Evolutionary conservation across 495 filamentous ascomycete species (phyloP).

Genomic region (Talaromyces trachyspermus): DNA sequence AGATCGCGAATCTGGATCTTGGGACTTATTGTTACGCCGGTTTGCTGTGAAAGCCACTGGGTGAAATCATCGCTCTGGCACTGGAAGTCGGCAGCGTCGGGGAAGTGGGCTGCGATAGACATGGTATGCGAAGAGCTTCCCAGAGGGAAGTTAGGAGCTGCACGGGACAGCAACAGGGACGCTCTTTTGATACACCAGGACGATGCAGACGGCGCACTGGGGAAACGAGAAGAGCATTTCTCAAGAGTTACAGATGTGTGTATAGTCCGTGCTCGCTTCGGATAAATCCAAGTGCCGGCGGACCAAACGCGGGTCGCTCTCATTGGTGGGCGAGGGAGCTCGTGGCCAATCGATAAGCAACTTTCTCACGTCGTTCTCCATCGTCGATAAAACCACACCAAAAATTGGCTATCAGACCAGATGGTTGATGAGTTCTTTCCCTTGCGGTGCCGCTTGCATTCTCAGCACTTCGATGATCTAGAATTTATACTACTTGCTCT

Average conservation of each 20-base stretch:
- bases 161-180: constrained; percentile 4
- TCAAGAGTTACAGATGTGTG: constrained; percentile 17
- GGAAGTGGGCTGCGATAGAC: constrained; percentile 32
- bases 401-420: no score
- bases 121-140: constrained; percentile 20
- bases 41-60: constrained; percentile 44
- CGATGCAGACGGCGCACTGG: no score
- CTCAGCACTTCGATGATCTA: no score
- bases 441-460: no score
- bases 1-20: constrained; percentile 51
- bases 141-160: constrained; percentile 11
- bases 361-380: no score
- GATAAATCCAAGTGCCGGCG: constrained; percentile 16
- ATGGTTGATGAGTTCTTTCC: no score
- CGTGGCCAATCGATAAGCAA: constrained; percentile 18
- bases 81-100: constrained; percentile 38
- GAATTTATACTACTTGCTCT: no score
- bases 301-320: no score
- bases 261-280: constrained; percentile 15
- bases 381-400: no score
- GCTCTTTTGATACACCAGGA: no score
- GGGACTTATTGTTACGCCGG: constrained; percentile 43
- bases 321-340: no score
- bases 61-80: constrained; percentile 43
- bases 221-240: constrained; percentile 17